A percentile compares a stretch with the other conserved stretches of the same genome.
These are phyloP conservation scores for Wickerhamiella australiensis DNA, from an alignment of 805 yeast genomes.

Conservation along the genomic window DNA sequence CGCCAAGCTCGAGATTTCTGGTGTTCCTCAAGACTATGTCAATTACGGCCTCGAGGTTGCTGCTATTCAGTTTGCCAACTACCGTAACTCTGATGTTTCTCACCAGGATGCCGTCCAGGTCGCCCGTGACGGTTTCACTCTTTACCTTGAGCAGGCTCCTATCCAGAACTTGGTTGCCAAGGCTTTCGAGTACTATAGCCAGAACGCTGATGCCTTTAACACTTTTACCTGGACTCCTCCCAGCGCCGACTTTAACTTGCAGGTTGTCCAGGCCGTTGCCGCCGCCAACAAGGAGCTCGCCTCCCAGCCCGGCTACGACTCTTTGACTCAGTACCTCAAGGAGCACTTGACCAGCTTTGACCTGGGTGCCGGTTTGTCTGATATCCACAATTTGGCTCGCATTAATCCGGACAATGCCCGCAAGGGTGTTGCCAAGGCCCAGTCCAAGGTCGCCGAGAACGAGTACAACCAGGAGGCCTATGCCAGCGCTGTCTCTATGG, in stretches of 20 bases:
- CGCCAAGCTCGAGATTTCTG: background rate
- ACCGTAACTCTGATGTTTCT: constrained; percentile 3
- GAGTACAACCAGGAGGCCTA: constrained; percentile 4
- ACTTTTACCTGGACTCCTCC: background rate
- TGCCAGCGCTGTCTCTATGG: background rate
- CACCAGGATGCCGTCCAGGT: constrained; percentile 6
- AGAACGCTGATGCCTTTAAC: constrained; percentile 4
- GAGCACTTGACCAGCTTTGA: constrained; percentile 6
- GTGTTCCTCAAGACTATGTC: constrained; percentile 2
- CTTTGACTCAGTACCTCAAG: background rate
- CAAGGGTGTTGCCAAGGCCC: constrained; percentile 1
- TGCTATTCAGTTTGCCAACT: constrained; percentile 9
- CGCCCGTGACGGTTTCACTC: constrained; percentile 6
- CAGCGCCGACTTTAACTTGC: constrained; percentile 2
- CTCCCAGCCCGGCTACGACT: background rate
- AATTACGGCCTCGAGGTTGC: constrained; percentile 7
- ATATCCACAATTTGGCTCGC: constrained; percentile 2
- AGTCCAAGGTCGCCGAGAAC: background rate
- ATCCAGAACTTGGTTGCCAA: constrained; percentile 1
- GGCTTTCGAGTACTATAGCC: background rate
- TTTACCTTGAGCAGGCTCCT: constrained; percentile 10
- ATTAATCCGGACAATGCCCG: constrained; percentile 5
- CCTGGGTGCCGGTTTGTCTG: constrained; percentile 8
- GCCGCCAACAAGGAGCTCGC: constrained; percentile 5
- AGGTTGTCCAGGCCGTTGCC: constrained; percentile 5